Percentiles rank a stretch among this genome's conserved stretches.
Evolutionary conservation across 768 basidiomycete genomes (phyloP).

Genomic region (Amanita phalloides): DNA sequence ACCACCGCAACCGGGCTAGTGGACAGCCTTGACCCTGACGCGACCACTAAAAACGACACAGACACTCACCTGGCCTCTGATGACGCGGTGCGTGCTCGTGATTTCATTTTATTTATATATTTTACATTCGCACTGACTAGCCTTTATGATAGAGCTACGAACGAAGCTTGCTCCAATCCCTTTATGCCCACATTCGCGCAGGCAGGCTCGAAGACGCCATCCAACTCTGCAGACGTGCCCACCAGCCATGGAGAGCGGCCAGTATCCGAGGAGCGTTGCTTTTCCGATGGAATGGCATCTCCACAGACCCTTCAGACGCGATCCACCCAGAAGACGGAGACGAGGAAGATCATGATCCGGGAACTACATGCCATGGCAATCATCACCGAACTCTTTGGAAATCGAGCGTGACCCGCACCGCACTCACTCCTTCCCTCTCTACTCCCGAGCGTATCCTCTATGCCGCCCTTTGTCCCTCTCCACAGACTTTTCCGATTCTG

Average conservation of each 20-base stretch:
- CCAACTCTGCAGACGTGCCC: constrained; percentile 68
- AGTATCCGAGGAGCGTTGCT: constrained; percentile 75
- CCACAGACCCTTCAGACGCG: background rate
- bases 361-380: constrained; percentile 55
- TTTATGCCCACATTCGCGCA: constrained; percentile 76
- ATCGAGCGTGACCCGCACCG: constrained; percentile 67
- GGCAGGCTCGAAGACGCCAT: constrained; percentile 82
- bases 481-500: constrained; percentile 52
- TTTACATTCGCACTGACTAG: background rate
- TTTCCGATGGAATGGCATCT: constrained; percentile 66
- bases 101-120: background rate
- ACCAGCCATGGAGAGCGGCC: constrained; percentile 90
- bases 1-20: constrained; percentile 31
- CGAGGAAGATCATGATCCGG: constrained; percentile 34
- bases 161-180: constrained; percentile 59
- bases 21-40: constrained; percentile 75
- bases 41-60: constrained; percentile 46
- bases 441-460: constrained; percentile 78
- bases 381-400: constrained; percentile 79
- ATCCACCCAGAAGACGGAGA: constrained; percentile 20
- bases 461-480: constrained; percentile 72
- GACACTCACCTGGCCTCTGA: constrained; percentile 51
- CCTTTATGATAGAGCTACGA: constrained; percentile 54
- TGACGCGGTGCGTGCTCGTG: constrained; percentile 52
- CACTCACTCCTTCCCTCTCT: constrained; percentile 32